Evolutionary conservation across 495 filamentous ascomycete species (phyloP).

Genomic region (Hypoxylon rickii): DNA sequence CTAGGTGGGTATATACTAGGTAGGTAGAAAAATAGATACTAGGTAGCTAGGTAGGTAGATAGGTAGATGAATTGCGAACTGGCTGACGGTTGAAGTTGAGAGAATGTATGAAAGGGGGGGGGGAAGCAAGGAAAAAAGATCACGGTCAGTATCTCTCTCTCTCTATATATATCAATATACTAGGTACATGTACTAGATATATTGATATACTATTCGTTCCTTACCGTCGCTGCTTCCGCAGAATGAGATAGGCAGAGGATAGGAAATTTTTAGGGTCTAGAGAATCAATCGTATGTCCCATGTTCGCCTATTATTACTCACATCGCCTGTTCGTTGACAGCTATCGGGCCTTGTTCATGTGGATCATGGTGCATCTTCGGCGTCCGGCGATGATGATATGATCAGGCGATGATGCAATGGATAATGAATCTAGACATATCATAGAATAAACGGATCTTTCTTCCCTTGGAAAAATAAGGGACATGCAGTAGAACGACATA

Average conservation of each 20-base stretch:
- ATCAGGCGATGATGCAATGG: conserved; percentile 39
- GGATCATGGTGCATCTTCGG: conserved; percentile 36
- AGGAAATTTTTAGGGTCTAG: too few relatives aligned
- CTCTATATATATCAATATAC: too few relatives aligned
- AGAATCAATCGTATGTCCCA: too few relatives aligned
- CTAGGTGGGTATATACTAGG: neutral
- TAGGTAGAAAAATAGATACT: neutral
- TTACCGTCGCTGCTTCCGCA: conserved; percentile 13
- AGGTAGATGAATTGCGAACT: too few relatives aligned
- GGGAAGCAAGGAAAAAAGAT: too few relatives aligned
- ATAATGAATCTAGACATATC: neutral
- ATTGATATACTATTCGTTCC: too few relatives aligned
- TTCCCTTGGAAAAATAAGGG: neutral
- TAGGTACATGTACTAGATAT: conserved; percentile 15
- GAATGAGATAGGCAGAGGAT: conserved; percentile 15
- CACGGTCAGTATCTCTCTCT: too few relatives aligned
- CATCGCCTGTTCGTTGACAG: conserved; percentile 31
- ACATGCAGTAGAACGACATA: neutral
- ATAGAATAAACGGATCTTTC: neutral
- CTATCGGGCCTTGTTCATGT: conserved; percentile 31
- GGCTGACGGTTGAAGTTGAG: too few relatives aligned
- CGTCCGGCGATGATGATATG: conserved; percentile 23
- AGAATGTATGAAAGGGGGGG: too few relatives aligned
- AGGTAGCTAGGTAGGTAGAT: neutral
- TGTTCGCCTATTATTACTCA: conserved; percentile 12